These are phyloP conservation scores for Colletotrichum acutatum DNA, from an alignment of 2,329 filamentous ascomycete genomes.

Conservation along the genomic window DNA sequence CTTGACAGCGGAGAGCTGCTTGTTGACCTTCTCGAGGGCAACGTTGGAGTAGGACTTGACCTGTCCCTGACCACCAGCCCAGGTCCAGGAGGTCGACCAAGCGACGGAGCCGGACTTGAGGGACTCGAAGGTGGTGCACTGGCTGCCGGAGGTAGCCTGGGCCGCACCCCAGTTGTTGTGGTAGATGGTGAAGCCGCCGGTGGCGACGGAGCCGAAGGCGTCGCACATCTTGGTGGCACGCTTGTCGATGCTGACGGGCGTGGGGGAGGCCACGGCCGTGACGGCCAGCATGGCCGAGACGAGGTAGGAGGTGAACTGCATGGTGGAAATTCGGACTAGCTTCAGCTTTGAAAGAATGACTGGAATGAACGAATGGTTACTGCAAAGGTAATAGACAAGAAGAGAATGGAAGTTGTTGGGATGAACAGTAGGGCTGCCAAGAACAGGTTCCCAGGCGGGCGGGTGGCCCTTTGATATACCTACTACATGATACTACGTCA, in stretches of 20 bases:
- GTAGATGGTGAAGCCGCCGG: conserved; percentile 59
- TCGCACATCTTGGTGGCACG: conserved; percentile 50
- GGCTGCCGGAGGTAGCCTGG: conserved; percentile 46
- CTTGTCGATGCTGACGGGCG: conserved; percentile 45
- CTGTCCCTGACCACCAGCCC: conserved; percentile 49
- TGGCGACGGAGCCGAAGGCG: conserved; percentile 49
- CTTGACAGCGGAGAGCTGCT: conserved; percentile 47
- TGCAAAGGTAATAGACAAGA: not conserved
- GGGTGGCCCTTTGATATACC: conserved; percentile 18
- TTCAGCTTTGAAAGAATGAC: conserved; percentile 4
- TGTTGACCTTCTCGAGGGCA: conserved; percentile 48
- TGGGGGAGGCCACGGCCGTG: conserved; percentile 42
- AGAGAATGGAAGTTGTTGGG: conserved; percentile 10
- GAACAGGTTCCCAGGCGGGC: not conserved
- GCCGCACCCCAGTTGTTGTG: conserved; percentile 62
- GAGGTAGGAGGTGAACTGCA: conserved; percentile 35
- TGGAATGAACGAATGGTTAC: not conserved
- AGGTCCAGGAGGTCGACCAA: conserved; percentile 55
- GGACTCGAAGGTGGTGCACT: conserved; percentile 54
- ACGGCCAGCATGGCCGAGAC: conserved; percentile 44
- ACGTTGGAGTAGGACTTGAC: conserved; percentile 60
- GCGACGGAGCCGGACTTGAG: conserved; percentile 46
- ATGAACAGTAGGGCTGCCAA: not conserved
- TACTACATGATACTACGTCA: not conserved
- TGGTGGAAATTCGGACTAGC: not conserved